phyloP scores from a whole-genome alignment of 2,329 filamentous ascomycete genomes.

The Parafenestella ontariensis region DNA sequence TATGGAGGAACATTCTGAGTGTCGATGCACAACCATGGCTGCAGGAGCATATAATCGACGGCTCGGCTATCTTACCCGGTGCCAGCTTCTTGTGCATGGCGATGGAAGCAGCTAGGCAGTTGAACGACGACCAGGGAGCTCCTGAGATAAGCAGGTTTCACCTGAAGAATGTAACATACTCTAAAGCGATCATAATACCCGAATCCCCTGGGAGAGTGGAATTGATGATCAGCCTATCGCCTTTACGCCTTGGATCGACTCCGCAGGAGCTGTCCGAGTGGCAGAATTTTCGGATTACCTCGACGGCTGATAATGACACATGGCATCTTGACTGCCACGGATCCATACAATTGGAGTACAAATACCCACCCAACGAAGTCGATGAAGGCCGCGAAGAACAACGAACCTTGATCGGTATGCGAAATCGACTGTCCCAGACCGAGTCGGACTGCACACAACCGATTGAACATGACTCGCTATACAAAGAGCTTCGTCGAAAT shows the following conservation, averaged over 20 bases:
- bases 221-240: neutral
- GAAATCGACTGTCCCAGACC: neutral
- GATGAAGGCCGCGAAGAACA: neutral
- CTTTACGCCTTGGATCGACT: neutral
- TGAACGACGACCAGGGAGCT: neutral
- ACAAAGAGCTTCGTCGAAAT: neutral
- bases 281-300: neutral
- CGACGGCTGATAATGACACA: neutral
- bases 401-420: neutral
- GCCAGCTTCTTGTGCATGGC: constrained; percentile 3
- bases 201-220: neutral
- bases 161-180: neutral
- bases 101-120: constrained; percentile 1
- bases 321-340: neutral
- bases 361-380: neutral
- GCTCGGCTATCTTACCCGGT: constrained; percentile 20
- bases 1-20: constrained; percentile 30
- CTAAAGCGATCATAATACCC: neutral
- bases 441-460: neutral
- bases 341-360: neutral
- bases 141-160: neutral
- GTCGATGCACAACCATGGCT: constrained; percentile 16
- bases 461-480: neutral
- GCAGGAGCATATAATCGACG: constrained; percentile 7
- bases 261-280: neutral